A percentile compares a stretch with the other conserved stretches of the same genome.
Conservation (phyloP, 1,284 basidiomycete genomes). For the Laetiporus sulphureus region DNA sequence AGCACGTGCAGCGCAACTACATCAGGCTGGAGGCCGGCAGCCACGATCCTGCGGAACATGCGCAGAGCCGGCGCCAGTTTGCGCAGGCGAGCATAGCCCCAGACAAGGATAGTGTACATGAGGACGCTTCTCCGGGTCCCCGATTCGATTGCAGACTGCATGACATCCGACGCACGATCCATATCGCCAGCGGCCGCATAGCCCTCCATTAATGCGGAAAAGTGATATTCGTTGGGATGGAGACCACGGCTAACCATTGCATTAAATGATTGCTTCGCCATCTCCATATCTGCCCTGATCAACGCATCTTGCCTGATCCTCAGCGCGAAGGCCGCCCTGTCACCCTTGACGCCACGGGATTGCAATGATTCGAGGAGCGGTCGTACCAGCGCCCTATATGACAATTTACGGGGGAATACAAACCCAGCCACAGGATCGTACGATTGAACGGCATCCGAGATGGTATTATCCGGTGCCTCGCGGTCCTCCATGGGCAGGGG, state of each 20-base stretch:
- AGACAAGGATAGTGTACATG: constrained; percentile 69
- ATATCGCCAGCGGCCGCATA: constrained; percentile 49
- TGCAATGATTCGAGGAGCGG: constrained; percentile 43
- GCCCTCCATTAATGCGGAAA: constrained; percentile 63
- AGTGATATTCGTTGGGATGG: constrained; percentile 62
- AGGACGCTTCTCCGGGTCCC: constrained; percentile 51
- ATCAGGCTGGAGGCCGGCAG: constrained; percentile 54
- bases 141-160: constrained; percentile 41
- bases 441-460: constrained; percentile 22
- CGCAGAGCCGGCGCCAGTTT: constrained; percentile 46
- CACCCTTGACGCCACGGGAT: constrained; percentile 41
- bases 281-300: constrained; percentile 39
- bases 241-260: constrained; percentile 57
- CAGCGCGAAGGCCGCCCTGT: constrained; percentile 48
- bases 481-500: background rate
- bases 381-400: constrained; percentile 31
- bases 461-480: constrained; percentile 17
- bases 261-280: constrained; percentile 46
- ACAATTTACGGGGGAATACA: constrained; percentile 24
- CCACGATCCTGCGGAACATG: constrained; percentile 59
- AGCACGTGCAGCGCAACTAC: constrained; percentile 61
- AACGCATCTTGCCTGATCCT: constrained; percentile 58
- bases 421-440: constrained; percentile 50
- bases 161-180: constrained; percentile 40
- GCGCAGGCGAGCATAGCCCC: constrained; percentile 54